These are phyloP conservation scores for Crepidotus variabilis DNA, from an alignment of 768 basidiomycete genomes.

Conservation along the genomic window DNA sequence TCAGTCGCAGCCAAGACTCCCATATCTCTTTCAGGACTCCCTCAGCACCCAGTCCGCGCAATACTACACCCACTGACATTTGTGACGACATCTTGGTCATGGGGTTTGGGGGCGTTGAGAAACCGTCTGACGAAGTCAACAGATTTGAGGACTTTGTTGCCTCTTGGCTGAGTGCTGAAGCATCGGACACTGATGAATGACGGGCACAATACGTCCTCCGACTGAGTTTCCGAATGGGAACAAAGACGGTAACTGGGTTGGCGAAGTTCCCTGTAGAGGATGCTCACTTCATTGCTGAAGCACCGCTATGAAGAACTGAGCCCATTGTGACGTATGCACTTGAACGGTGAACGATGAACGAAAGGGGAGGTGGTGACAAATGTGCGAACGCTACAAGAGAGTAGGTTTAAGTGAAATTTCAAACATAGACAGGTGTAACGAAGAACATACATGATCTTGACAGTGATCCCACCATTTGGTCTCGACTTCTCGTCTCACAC, in stretches of 20 bases:
- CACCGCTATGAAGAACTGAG: slow-evolving; percentile 55
- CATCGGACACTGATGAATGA: slow-evolving; percentile 53
- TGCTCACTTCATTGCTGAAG: slow-evolving; percentile 65
- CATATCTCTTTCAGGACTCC: slow-evolving; percentile 2
- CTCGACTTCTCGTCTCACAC: slow-evolving; percentile 72
- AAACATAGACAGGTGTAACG: background rate
- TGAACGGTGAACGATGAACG: slow-evolving; percentile 66
- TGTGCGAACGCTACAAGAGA: slow-evolving; percentile 13
- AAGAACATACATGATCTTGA: slow-evolving; percentile 47
- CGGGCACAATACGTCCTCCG: slow-evolving; percentile 86
- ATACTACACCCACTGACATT: slow-evolving; percentile 80
- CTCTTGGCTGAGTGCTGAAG: slow-evolving; percentile 15
- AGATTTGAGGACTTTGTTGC: too few species aligned
- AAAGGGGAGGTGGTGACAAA: slow-evolving; percentile 42
- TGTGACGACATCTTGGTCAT: slow-evolving; percentile 87
- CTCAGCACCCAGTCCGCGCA: slow-evolving; percentile 66
- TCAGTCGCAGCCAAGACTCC: slow-evolving; percentile 83
- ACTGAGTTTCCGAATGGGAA: slow-evolving; percentile 83
- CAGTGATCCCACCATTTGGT: slow-evolving; percentile 35
- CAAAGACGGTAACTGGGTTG: slow-evolving; percentile 66
- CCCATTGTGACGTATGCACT: slow-evolving; percentile 78
- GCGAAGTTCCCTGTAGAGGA: slow-evolving; percentile 92
- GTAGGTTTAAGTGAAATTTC: background rate
- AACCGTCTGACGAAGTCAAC: too few species aligned
- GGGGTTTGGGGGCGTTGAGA: slow-evolving; percentile 38